Conservation (phyloP, 768 basidiomycete species). For the Boletellus sp. region DNA sequence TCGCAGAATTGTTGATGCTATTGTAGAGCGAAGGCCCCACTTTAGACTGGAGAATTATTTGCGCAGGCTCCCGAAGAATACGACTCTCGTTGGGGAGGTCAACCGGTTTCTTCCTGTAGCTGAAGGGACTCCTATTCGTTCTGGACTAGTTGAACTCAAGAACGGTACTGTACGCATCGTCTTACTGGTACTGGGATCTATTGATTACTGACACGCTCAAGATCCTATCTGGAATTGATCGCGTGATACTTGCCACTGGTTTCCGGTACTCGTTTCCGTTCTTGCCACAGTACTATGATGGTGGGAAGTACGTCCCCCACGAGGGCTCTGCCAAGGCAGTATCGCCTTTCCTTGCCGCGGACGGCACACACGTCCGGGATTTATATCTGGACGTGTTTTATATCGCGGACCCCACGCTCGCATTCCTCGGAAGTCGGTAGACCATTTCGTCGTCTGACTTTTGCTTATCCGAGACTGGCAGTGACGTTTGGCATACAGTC, state of each 20-base stretch:
- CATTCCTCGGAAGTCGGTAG: conserved; percentile 7
- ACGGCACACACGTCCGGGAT: conserved; percentile 9
- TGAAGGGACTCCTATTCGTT: conserved; percentile 9
- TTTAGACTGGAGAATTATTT: not conserved
- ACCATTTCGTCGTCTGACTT: not conserved
- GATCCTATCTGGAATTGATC: conserved; percentile 12
- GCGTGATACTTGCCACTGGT: conserved; percentile 12
- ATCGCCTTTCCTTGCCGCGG: conserved; percentile 8
- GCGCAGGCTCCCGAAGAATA: conserved; percentile 9
- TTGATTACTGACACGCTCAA: not conserved
- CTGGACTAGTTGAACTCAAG: conserved; percentile 12
- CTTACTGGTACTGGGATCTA: not conserved
- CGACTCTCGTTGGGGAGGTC: conserved; percentile 14
- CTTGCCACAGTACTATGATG: conserved; percentile 15
- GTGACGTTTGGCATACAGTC: not conserved
- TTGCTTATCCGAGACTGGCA: not conserved
- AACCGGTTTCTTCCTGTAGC: conserved; percentile 4
- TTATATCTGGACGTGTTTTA: conserved; percentile 16
- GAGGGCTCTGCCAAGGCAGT: not conserved
- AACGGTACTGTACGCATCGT: conserved; percentile 10
- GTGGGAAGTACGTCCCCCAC: not conserved
- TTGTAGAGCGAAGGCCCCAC: not conserved
- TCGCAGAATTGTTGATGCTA: too few species aligned
- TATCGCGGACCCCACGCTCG: conserved; percentile 12
- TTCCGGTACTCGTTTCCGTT: conserved; percentile 16